Conservation (phyloP, 1,284 basidiomycete species). For the Macrocystidia cucumis region DNA sequence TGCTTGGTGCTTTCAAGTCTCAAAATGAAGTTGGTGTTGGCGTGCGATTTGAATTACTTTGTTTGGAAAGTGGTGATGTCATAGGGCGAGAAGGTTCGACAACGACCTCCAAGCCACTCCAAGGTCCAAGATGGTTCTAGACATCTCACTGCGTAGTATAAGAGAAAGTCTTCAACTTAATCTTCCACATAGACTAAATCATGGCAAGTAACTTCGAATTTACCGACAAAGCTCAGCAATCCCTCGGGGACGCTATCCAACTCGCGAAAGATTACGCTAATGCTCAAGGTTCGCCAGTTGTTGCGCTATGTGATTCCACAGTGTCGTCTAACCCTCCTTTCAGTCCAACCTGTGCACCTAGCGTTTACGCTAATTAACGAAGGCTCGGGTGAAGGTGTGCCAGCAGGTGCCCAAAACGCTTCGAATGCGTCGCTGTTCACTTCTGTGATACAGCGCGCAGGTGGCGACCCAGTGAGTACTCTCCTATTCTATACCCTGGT, state of each 20-base stretch:
- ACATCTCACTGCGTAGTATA: too few relatives aligned
- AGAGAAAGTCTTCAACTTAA: too few relatives aligned
- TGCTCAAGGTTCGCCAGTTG: conserved; percentile 48
- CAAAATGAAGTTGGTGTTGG: too few relatives aligned
- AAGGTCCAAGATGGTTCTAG: too few relatives aligned
- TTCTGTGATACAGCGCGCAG: conserved; percentile 71
- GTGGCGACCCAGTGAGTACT: conserved; percentile 62
- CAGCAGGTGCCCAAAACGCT: conserved; percentile 16
- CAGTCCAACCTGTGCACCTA: conserved; percentile 72
- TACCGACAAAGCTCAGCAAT: conserved; percentile 72
- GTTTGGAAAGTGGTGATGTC: too few relatives aligned
- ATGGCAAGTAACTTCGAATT: conserved; percentile 67
- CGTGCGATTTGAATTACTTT: too few relatives aligned
- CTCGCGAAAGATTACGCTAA: conserved; percentile 80
- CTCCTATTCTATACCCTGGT: conserved; percentile 4
- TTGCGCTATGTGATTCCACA: background rate
- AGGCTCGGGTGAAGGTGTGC: conserved; percentile 24
- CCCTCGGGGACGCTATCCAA: conserved; percentile 63
- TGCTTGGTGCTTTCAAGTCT: too few relatives aligned
- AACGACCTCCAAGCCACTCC: too few relatives aligned
- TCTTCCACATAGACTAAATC: conserved; percentile 6
- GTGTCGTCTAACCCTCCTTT: conserved; percentile 9
- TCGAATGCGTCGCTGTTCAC: conserved; percentile 53
- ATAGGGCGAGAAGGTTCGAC: too few relatives aligned
- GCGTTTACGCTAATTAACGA: conserved; percentile 73